These are phyloP conservation scores for Trichoderma sp. DNA, from an alignment of 2,329 filamentous ascomycete species.

Conservation along the genomic window DNA sequence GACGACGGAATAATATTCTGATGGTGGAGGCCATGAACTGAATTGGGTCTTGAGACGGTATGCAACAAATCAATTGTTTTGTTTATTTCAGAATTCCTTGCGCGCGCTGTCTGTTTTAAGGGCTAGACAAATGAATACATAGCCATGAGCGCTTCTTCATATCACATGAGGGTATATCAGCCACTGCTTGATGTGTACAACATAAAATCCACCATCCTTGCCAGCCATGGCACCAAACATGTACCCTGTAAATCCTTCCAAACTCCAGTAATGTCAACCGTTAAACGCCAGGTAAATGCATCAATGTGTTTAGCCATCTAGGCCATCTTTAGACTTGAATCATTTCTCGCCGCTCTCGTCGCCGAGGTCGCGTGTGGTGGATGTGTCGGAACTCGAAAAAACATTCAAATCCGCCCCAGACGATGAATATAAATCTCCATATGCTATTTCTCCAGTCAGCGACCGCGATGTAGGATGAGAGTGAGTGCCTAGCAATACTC, in stretches of 20 bases:
- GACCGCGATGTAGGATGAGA: neutral
- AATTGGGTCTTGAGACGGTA: neutral
- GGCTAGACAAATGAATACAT: neutral
- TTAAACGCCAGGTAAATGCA: constrained; percentile 3
- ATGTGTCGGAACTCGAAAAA: constrained; percentile 10
- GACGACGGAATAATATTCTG: neutral
- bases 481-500: neutral
- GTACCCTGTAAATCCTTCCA: neutral
- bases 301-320: neutral
- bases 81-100: neutral
- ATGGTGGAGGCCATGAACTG: neutral
- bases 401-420: constrained; percentile 20
- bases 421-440: constrained; percentile 19
- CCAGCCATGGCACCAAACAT: neutral
- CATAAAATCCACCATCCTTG: neutral
- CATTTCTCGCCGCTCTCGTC: neutral
- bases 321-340: neutral
- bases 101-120: neutral
- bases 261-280: neutral
- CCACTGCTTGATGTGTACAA: neutral
- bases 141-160: neutral
- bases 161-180: constrained; percentile 7
- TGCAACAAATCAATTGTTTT: neutral
- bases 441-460: constrained; percentile 2
- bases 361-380: neutral